phyloP scores from a whole-genome alignment of 164 flowering plant species.

The Taxillus chinensis region DNA sequence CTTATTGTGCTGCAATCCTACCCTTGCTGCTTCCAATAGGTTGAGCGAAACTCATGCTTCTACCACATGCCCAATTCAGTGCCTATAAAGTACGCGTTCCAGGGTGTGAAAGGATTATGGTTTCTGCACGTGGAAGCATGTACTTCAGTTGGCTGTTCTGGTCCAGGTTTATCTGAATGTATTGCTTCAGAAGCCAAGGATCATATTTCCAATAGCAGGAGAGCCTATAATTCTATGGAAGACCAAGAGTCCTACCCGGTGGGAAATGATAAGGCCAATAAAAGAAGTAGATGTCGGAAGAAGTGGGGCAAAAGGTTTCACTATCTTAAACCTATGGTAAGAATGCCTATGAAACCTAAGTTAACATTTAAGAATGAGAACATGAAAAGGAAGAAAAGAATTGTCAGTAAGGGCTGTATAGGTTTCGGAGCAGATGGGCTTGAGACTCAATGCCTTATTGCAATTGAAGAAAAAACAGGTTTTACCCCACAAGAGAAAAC shows the following conservation, averaged over 20 bases:
- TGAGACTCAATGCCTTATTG: background rate
- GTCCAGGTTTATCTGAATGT: slow-evolving; percentile 1
- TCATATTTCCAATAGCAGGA: slow-evolving; percentile 1
- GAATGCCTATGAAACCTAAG: slow-evolving; percentile 4
- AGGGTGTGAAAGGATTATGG: slow-evolving; percentile 28
- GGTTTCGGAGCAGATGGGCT: background rate
- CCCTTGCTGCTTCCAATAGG: slow-evolving; percentile 23
- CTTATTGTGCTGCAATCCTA: background rate
- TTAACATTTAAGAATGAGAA: slow-evolving; percentile 8
- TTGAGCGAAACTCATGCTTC: slow-evolving; percentile 34
- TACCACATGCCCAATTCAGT: slow-evolving; percentile 46
- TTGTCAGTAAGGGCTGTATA: background rate
- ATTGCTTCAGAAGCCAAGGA: slow-evolving; percentile 5
- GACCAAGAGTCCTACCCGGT: background rate
- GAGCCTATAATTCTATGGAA: slow-evolving; percentile 6
- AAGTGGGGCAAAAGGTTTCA: background rate
- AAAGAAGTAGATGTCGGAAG: slow-evolving; percentile 3
- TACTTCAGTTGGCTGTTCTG: slow-evolving; percentile 2
- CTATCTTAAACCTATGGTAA: background rate
- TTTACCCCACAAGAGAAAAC: background rate
- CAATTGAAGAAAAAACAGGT: background rate
- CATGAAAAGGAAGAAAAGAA: background rate
- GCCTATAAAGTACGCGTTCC: slow-evolving; percentile 37
- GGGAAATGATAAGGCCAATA: background rate
- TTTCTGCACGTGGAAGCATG: slow-evolving; percentile 33